Conservation (phyloP, 1,284 basidiomycete genomes). For the Moesziomyces antarcticus region DNA sequence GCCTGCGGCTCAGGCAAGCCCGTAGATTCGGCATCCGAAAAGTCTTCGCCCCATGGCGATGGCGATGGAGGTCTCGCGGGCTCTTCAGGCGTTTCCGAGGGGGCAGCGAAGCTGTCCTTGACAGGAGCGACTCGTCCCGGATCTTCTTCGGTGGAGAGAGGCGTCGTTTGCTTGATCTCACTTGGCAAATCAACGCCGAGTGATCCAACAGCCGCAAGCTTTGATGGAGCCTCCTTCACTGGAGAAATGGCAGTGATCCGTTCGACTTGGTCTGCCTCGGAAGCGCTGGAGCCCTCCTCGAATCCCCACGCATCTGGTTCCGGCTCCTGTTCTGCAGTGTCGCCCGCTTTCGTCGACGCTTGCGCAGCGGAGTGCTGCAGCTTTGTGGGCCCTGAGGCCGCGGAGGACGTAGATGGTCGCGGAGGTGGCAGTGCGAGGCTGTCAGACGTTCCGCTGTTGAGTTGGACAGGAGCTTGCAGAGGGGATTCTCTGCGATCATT, state of each 20-base stretch:
- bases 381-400: neutral
- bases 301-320: slow-evolving; percentile 43
- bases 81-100: neutral
- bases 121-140: neutral
- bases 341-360: neutral
- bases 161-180: neutral
- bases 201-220: neutral
- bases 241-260: slow-evolving; percentile 3
- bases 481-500: neutral
- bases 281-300: slow-evolving; percentile 30
- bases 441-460: too few species aligned
- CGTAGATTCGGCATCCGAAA: slow-evolving; percentile 19
- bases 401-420: too few species aligned
- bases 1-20: slow-evolving; percentile 5
- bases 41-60: slow-evolving; percentile 23
- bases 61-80: slow-evolving; percentile 14
- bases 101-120: neutral
- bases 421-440: neutral
- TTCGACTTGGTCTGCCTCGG: slow-evolving; percentile 24
- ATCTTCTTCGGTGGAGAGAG: too few species aligned
- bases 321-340: slow-evolving; percentile 1
- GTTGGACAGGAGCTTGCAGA: neutral
- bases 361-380: neutral
- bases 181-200: neutral
- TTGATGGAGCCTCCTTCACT: neutral